Evolutionary conservation across 306 rosid genomes (phyloP).

Genomic region (Pterocarpus macrocarpus): DNA sequence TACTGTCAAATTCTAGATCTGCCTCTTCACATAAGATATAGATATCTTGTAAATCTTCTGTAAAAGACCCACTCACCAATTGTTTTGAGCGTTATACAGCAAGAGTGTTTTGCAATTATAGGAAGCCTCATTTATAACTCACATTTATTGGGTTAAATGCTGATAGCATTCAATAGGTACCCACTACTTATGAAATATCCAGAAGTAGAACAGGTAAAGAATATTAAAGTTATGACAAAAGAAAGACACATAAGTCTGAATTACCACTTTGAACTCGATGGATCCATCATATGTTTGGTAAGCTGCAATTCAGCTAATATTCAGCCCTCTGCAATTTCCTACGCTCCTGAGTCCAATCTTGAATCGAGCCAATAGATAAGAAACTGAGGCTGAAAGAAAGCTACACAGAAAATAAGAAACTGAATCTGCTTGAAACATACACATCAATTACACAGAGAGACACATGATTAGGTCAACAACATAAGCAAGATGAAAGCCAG

Average conservation of each 20-base stretch:
- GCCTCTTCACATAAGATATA: neutral
- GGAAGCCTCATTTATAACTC: neutral
- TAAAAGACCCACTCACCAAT: neutral
- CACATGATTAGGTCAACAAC: too few relatives aligned
- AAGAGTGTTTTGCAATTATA: neutral
- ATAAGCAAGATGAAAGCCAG: too few relatives aligned
- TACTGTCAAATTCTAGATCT: neutral
- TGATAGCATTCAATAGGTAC: neutral
- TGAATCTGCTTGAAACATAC: too few relatives aligned
- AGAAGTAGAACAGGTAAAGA: neutral
- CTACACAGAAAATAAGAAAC: too few relatives aligned
- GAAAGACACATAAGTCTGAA: neutral
- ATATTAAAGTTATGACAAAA: neutral
- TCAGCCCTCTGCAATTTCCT: too few relatives aligned
- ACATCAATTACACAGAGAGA: too few relatives aligned
- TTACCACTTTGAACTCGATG: neutral
- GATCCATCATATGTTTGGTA: neutral
- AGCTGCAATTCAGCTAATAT: too few relatives aligned
- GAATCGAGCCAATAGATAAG: too few relatives aligned
- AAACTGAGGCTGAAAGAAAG: too few relatives aligned
- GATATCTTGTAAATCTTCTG: neutral
- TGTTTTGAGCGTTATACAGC: conserved; percentile 3
- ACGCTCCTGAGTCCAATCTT: too few relatives aligned
- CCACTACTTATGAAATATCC: neutral
- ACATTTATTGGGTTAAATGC: neutral